Conservation (phyloP, 495 filamentous ascomycete genomes). For the Oidiodendron maius region DNA sequence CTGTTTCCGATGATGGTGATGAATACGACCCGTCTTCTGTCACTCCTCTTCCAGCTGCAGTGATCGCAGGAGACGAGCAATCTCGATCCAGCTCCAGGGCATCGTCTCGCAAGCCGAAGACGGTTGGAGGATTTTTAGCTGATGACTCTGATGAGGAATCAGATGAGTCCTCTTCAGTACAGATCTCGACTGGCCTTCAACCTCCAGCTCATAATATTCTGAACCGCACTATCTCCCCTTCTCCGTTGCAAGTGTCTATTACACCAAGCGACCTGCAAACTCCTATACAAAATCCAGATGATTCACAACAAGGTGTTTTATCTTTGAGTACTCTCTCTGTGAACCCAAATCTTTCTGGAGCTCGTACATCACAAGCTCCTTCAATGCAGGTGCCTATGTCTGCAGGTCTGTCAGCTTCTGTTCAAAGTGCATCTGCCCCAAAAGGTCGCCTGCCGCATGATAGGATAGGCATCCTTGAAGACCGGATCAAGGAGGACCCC, state of each 20-base stretch:
- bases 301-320: conserved; percentile 48
- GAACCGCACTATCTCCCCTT: conserved; percentile 17
- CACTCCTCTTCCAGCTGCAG: conserved; percentile 14
- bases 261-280: conserved; percentile 30
- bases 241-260: conserved; percentile 19
- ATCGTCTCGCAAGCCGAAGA: conserved; percentile 54
- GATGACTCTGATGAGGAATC: conserved; percentile 61
- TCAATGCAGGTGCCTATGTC: conserved; percentile 29
- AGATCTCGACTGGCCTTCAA: conserved; percentile 8
- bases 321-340: conserved; percentile 33
- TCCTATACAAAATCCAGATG: conserved; percentile 46
- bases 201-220: conserved; percentile 10
- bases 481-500: conserved; percentile 84
- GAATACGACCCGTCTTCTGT: conserved; percentile 40
- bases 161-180: conserved; percentile 23
- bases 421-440: conserved; percentile 11
- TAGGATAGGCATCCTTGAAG: conserved; percentile 66
- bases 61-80: conserved; percentile 31
- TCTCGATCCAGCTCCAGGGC: conserved; percentile 30
- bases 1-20: conserved; percentile 39
- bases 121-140: conserved; percentile 73
- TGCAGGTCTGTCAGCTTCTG: conserved; percentile 7
- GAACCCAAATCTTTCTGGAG: conserved; percentile 38
- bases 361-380: conserved; percentile 26
- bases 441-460: conserved; percentile 27